Conservation (phyloP, 352 stramenopile species). For the Globisporangium mamillatum region DNA sequence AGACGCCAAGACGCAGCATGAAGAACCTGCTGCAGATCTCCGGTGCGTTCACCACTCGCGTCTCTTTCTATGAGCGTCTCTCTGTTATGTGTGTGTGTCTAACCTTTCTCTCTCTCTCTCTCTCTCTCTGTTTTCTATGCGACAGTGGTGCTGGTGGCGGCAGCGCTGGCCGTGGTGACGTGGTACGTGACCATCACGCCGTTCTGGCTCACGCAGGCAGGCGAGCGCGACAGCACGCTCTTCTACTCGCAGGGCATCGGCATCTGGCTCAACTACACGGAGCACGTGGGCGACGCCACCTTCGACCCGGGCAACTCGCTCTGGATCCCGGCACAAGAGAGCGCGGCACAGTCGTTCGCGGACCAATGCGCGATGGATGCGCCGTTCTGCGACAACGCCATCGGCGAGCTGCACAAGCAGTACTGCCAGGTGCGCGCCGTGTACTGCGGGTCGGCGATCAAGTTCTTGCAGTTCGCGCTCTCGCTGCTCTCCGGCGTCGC, state of each 20-base stretch:
- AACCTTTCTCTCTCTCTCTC: conserved; percentile 5
- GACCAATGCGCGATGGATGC: conserved; percentile 45
- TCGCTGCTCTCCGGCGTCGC: conserved; percentile 45
- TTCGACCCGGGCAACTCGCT: conserved; percentile 80
- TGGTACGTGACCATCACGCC: conserved; percentile 76
- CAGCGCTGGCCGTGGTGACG: conserved; percentile 38
- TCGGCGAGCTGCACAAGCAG: conserved; percentile 70
- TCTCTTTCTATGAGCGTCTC: not conserved
- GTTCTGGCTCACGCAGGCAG: conserved; percentile 64
- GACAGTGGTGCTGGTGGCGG: conserved; percentile 51
- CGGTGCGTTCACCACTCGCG: conserved; percentile 18
- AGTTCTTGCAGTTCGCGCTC: conserved; percentile 56
- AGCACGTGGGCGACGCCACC: conserved; percentile 58
- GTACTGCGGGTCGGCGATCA: conserved; percentile 62
- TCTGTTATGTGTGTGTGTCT: not conserved
- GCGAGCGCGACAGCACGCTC: conserved; percentile 33
- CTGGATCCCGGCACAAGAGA: conserved; percentile 67
- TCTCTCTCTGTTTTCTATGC: not conserved
- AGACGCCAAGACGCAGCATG: conserved; percentile 20
- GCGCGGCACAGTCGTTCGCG: conserved; percentile 49
- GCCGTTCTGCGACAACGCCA: conserved; percentile 42
- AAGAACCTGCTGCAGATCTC: conserved; percentile 45
- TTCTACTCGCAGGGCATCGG: conserved; percentile 80
- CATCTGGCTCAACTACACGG: conserved; percentile 81
- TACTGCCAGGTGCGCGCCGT: conserved; percentile 71